Conservation (phyloP, 371 early-diverging fungal species). For the Rhizopus microsporus region DNA sequence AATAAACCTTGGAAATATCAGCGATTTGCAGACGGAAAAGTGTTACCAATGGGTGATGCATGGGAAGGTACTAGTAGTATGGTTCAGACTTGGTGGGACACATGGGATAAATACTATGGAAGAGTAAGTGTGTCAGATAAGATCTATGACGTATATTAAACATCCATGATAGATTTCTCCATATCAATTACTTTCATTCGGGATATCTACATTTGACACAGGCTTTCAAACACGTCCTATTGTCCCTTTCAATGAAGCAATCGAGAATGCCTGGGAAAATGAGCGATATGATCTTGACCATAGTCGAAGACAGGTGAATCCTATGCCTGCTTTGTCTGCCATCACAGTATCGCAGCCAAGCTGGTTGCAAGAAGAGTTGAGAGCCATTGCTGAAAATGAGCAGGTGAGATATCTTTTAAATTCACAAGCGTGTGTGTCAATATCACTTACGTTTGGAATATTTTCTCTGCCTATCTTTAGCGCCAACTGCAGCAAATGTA, state of each 20-base stretch:
- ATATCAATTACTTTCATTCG: slow-evolving; percentile 15
- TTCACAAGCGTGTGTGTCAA: too few species aligned
- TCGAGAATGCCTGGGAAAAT: slow-evolving; percentile 39
- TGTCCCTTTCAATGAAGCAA: slow-evolving; percentile 28
- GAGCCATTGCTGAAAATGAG: not conserved
- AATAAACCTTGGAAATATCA: slow-evolving; percentile 90
- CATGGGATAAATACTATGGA: slow-evolving; percentile 64
- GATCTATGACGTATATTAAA: not conserved
- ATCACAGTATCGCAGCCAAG: slow-evolving; percentile 26
- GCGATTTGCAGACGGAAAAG: slow-evolving; percentile 62
- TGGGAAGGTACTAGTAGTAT: slow-evolving; percentile 53
- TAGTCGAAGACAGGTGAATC: slow-evolving; percentile 27
- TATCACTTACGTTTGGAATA: too few species aligned
- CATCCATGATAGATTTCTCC: slow-evolving; percentile 19
- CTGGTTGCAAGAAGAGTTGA: slow-evolving; percentile 18
- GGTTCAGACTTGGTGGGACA: slow-evolving; percentile 73
- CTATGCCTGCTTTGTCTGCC: slow-evolving; percentile 29
- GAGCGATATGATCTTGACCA: slow-evolving; percentile 25
- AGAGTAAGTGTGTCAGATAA: slow-evolving; percentile 25
- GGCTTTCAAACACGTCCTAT: slow-evolving; percentile 28
- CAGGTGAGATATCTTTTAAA: not conserved
- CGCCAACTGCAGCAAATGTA: not conserved
- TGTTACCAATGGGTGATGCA: slow-evolving; percentile 45
- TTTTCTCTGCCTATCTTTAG: too few species aligned
- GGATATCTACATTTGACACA: slow-evolving; percentile 13